Conservation (phyloP, 306 rosid genomes). For the Vigna reflexopilosa region DNA sequence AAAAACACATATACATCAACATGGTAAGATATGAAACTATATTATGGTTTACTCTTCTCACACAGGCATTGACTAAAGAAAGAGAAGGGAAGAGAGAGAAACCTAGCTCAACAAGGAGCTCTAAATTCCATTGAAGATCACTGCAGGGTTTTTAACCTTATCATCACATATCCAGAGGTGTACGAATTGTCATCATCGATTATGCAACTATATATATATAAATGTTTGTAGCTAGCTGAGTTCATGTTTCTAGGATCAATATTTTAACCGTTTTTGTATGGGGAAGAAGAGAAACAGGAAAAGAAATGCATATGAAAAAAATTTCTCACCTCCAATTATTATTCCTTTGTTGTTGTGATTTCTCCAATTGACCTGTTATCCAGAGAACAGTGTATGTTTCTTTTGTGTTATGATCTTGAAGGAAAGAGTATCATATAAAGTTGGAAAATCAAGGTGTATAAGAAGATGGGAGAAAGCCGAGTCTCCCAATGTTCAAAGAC, state of each 20-base stretch:
- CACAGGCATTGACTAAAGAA: conserved; percentile 12
- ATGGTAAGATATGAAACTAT: conserved; percentile 34
- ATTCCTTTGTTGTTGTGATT: conserved; percentile 5
- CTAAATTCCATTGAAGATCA: conserved; percentile 45
- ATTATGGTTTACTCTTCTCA: conserved; percentile 41
- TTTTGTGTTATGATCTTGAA: background rate
- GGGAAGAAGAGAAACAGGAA: conserved; percentile 27
- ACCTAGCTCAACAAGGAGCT: conserved; percentile 13
- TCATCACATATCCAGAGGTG: conserved; percentile 15
- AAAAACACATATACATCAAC: conserved; percentile 28
- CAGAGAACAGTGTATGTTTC: background rate
- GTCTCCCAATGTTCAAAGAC: conserved; percentile 62
- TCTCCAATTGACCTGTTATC: background rate
- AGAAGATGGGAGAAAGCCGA: conserved; percentile 48
- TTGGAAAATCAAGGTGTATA: background rate
- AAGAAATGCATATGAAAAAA: conserved; percentile 23
- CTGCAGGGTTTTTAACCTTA: conserved; percentile 18
- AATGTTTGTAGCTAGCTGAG: background rate
- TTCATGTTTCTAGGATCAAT: conserved; percentile 31
- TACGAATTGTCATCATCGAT: conserved; percentile 29
- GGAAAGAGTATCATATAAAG: background rate
- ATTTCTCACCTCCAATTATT: conserved; percentile 33
- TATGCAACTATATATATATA: background rate
- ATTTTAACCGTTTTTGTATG: conserved; percentile 29
- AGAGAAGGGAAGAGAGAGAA: conserved; percentile 31